Evolutionary conservation across 805 yeast species (phyloP).

Genomic region (Wickerhamomyces rabaulensis): DNA sequence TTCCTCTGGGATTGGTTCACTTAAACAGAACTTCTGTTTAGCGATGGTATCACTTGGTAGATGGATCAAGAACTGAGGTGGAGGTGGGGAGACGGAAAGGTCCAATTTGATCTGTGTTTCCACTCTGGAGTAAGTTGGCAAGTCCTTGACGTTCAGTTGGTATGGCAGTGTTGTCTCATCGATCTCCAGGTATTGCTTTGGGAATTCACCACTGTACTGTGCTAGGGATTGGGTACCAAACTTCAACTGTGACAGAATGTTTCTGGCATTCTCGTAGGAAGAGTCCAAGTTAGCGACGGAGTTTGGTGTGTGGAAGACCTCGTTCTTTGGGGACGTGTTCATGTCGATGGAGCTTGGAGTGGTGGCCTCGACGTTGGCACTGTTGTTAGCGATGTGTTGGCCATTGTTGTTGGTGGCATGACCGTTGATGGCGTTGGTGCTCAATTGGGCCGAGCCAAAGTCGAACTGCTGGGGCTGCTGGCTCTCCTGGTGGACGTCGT

Average conservation of each 20-base stretch:
- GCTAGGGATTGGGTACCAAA: constrained; percentile 22
- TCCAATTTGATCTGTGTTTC: constrained; percentile 90
- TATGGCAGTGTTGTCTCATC: constrained; percentile 32
- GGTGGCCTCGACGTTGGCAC: constrained; percentile 5
- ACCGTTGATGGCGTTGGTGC: neutral
- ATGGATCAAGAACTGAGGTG: constrained; percentile 66
- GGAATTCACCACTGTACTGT: constrained; percentile 20
- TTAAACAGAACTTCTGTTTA: constrained; percentile 75
- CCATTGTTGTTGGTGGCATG: neutral
- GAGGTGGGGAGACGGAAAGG: constrained; percentile 68
- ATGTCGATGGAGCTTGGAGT: constrained; percentile 14
- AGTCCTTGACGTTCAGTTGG: constrained; percentile 46
- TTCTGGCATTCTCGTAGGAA: constrained; percentile 21
- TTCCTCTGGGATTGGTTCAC: constrained; percentile 36
- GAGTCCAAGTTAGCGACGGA: constrained; percentile 12
- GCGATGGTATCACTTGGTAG: constrained; percentile 85
- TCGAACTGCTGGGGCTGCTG: constrained; percentile 7
- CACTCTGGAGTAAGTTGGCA: constrained; percentile 83
- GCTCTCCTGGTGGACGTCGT: neutral
- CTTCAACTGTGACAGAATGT: constrained; percentile 17
- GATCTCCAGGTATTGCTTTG: constrained; percentile 23
- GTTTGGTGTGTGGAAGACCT: constrained; percentile 15
- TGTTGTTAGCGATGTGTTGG: neutral
- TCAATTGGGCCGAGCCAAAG: neutral
- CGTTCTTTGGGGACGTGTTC: constrained; percentile 7